Percentiles rank a stretch among this genome's conserved stretches.
Conservation (phyloP, 2,329 filamentous ascomycete genomes). For the Curvularia sp. region DNA sequence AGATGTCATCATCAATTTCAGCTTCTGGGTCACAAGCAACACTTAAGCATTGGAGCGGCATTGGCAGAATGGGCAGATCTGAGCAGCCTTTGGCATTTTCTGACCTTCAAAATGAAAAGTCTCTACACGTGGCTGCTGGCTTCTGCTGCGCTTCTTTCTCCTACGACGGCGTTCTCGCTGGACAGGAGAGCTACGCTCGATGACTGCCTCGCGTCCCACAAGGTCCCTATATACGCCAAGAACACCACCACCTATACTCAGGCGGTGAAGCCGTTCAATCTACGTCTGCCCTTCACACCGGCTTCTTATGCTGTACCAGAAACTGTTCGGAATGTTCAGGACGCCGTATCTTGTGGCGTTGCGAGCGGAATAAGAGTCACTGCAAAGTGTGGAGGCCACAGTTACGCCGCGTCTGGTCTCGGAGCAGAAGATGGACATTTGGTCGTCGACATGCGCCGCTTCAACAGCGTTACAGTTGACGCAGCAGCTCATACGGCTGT, state of each 20-base stretch:
- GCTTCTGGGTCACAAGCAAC: constrained; percentile 1
- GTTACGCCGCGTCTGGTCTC: constrained; percentile 61
- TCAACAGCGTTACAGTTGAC: constrained; percentile 54
- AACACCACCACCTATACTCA: constrained; percentile 38
- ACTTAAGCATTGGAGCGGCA: constrained; percentile 7
- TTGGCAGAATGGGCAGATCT: neutral
- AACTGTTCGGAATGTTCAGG: constrained; percentile 60
- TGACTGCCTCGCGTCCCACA: constrained; percentile 27
- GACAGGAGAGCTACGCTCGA: constrained; percentile 20
- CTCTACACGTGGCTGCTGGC: constrained; percentile 10
- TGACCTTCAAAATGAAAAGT: constrained; percentile 9
- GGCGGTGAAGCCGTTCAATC: constrained; percentile 41
- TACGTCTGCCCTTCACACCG: constrained; percentile 51
- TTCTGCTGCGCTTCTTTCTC: constrained; percentile 16
- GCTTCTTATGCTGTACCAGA: constrained; percentile 63
- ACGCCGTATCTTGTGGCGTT: constrained; percentile 63
- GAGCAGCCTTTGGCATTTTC: constrained; percentile 1
- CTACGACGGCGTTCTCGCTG: constrained; percentile 18
- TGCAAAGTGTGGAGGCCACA: constrained; percentile 68
- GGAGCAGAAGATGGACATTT: constrained; percentile 58
- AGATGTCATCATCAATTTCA: neutral
- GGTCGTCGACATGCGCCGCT: constrained; percentile 56
- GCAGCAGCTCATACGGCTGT: constrained; percentile 50
- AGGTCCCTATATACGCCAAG: constrained; percentile 30
- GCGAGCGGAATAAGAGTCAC: constrained; percentile 61